A percentile compares a stretch with the other conserved stretches of the same genome.
These are phyloP conservation scores for Smittium mucronatum DNA, from an alignment of 371 early-diverging fungal genomes.

Conservation along the genomic window DNA sequence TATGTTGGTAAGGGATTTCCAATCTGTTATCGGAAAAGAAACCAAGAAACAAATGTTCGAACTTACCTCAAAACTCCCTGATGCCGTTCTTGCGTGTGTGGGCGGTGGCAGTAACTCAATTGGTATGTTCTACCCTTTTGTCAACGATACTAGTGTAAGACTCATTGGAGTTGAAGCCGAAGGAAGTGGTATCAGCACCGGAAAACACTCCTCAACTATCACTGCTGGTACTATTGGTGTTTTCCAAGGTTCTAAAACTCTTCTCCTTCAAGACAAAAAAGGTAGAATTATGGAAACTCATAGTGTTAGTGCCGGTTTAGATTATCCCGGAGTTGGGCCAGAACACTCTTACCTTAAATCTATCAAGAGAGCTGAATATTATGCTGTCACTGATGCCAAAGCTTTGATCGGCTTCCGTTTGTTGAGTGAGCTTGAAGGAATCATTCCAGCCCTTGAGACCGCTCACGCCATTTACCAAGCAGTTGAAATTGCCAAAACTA, in stretches of 20 bases:
- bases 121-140: conserved; percentile 92
- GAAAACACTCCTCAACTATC: conserved; percentile 80
- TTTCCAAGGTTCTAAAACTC: conserved; percentile 90
- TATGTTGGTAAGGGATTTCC: conserved; percentile 89
- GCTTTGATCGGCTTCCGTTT: conserved; percentile 77
- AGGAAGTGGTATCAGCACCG: conserved; percentile 71
- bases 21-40: conserved; percentile 82
- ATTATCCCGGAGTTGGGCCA: conserved; percentile 96
- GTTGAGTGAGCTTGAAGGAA: conserved; percentile 79
- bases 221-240: conserved; percentile 82
- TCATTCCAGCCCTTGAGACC: conserved; percentile 89
- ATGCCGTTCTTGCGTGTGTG: conserved; percentile 88
- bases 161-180: conserved; percentile 91
- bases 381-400: conserved; percentile 70
- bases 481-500: conserved; percentile 56
- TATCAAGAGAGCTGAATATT: conserved; percentile 71
- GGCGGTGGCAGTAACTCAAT: conserved; percentile 94
- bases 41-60: conserved; percentile 68
- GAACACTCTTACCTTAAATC: conserved; percentile 90
- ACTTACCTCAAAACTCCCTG: conserved; percentile 72
- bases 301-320: conserved; percentile 87
- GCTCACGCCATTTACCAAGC: conserved; percentile 85
- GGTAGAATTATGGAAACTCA: conserved; percentile 94
- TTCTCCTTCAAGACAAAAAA: conserved; percentile 78
- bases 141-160: conserved; percentile 62